Conservation (phyloP, 345 rosid species). For the Cardiospermum halicacabum region DNA sequence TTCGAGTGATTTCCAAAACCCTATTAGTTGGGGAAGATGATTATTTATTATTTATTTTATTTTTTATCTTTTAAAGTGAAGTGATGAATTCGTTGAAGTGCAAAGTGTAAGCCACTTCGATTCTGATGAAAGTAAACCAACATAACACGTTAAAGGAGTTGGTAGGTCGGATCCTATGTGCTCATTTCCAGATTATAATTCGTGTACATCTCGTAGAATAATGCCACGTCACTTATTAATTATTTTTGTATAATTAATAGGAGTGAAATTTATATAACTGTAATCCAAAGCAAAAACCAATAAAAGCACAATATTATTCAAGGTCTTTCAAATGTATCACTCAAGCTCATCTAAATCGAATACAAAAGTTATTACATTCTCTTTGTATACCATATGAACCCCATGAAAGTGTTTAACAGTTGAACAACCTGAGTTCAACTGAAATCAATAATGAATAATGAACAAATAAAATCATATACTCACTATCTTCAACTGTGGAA, state of each 20-base stretch:
- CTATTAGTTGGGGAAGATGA: not conserved
- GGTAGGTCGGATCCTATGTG: not conserved
- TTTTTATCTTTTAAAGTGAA: not conserved
- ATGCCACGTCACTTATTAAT: not conserved
- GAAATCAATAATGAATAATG: slow-evolving; percentile 4
- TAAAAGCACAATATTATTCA: not conserved
- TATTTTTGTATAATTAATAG: no score
- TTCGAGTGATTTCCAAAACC: slow-evolving; percentile 1
- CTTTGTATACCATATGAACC: not conserved
- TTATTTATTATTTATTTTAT: not conserved
- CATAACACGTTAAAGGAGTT: slow-evolving; percentile 10
- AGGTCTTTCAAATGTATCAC: not conserved
- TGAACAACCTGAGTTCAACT: not conserved
- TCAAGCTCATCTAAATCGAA: not conserved
- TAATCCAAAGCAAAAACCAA: not conserved
- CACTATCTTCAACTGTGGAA: not conserved
- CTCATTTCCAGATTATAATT: not conserved
- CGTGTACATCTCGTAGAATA: not conserved
- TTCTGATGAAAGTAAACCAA: not conserved
- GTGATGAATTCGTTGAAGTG: no score
- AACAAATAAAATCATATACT: slow-evolving; percentile 10
- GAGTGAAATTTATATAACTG: no score
- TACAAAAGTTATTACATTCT: not conserved
- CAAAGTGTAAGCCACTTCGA: not conserved
- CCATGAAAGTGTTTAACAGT: not conserved